phyloP scores from a whole-genome alignment of 225 moss, liverwort and hornwort species.

The Pseudisothecium myosuroides region DNA sequence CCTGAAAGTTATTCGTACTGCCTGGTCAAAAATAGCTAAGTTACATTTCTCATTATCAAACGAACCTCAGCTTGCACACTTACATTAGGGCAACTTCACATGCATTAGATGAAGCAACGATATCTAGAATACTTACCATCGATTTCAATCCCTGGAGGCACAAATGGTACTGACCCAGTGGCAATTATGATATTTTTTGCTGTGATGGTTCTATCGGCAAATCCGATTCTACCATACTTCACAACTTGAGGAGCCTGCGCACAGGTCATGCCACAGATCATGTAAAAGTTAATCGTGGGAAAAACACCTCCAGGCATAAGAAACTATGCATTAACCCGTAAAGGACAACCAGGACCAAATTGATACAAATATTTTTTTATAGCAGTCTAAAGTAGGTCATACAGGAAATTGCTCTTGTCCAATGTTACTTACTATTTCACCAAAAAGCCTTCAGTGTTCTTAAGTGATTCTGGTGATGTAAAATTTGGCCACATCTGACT shows the following conservation, averaged over 20 bases:
- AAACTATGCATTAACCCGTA: background rate
- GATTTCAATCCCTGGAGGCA: conserved; percentile 93
- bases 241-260: conserved; percentile 77
- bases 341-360: background rate
- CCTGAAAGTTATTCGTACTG: background rate
- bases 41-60: background rate
- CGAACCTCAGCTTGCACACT: background rate
- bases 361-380: background rate
- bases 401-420: background rate
- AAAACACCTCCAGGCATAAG: background rate
- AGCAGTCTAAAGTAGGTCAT: background rate
- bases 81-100: background rate
- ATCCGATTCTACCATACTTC: conserved; percentile 90
- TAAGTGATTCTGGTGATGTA: background rate
- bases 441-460: background rate
- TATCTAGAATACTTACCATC: conserved; percentile 45
- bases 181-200: conserved; percentile 82
- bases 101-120: background rate
- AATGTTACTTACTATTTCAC: background rate
- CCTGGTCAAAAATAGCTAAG: background rate
- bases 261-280: background rate
- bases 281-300: background rate
- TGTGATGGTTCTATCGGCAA: conserved; percentile 74
- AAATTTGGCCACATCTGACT: background rate
- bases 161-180: conserved; percentile 91